A percentile compares a stretch with the other conserved stretches of the same genome.
Evolutionary conservation across 805 yeast species (phyloP).

Genomic region (Clavispora phyllophila): DNA sequence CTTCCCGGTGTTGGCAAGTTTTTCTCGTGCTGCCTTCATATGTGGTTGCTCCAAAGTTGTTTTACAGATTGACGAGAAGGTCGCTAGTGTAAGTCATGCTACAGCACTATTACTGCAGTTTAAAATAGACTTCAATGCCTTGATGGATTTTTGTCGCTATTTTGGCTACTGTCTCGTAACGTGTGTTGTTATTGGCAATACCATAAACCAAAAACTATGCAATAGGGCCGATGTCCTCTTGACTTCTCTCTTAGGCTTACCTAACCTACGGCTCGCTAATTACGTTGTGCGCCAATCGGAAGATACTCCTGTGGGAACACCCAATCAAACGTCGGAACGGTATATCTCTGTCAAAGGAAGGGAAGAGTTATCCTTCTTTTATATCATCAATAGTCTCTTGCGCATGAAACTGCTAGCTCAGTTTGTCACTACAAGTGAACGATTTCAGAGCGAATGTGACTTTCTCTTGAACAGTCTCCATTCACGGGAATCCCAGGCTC

Average conservation of each 20-base stretch:
- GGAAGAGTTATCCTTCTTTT: slow-evolving; percentile 14
- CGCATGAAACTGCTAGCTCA: slow-evolving; percentile 5
- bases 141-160: slow-evolving; percentile 13
- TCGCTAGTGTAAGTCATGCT: background rate
- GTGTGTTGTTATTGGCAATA: slow-evolving; percentile 1
- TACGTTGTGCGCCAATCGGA: background rate
- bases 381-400: slow-evolving; percentile 8
- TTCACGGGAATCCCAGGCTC: slow-evolving; percentile 10
- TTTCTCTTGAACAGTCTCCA: slow-evolving; percentile 9
- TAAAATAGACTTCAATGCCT: background rate
- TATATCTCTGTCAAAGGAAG: slow-evolving; percentile 9
- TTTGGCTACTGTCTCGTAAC: slow-evolving; percentile 12
- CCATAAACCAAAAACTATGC: slow-evolving; percentile 6
- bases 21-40: background rate
- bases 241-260: slow-evolving; percentile 11
- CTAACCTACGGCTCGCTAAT: slow-evolving; percentile 9
- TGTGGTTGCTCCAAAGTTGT: background rate
- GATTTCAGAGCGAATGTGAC: slow-evolving; percentile 5
- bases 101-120: background rate
- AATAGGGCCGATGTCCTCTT: slow-evolving; percentile 11
- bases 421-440: slow-evolving; percentile 5
- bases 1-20: background rate
- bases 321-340: background rate
- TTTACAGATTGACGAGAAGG: background rate
- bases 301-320: background rate